These are phyloP conservation scores for Didymella segeticola DNA, from an alignment of 2,329 filamentous ascomycete genomes.

Conservation along the genomic window DNA sequence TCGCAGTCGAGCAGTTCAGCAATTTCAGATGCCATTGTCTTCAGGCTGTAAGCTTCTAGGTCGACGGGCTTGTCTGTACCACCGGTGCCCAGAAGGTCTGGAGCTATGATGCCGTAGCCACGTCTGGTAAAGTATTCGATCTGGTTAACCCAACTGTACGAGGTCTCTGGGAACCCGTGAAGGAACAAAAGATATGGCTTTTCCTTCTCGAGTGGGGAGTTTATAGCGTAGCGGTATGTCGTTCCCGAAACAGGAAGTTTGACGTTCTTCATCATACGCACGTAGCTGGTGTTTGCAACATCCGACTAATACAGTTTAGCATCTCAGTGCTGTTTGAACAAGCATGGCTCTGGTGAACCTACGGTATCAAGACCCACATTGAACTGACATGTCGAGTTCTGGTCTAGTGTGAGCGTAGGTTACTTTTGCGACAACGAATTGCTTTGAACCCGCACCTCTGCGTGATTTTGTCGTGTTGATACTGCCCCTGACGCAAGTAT, in stretches of 20 bases:
- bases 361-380: no score
- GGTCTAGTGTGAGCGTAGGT: no score
- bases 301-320: no score
- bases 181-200: constrained; percentile 54
- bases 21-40: not conserved
- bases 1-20: not conserved
- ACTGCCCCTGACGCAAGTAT: no score
- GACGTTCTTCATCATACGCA: not conserved
- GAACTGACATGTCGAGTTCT: no score
- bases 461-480: no score
- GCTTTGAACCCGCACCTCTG: no score
- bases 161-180: constrained; percentile 70
- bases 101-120: constrained; percentile 68
- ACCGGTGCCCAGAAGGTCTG: constrained; percentile 70
- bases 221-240: constrained; percentile 2
- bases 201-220: not conserved
- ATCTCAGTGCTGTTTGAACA: no score
- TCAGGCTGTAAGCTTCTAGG: constrained; percentile 12
- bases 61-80: constrained; percentile 53
- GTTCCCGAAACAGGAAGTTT: not conserved
- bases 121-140: constrained; percentile 60
- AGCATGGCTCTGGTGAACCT: no score
- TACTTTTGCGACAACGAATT: no score
- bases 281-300: not conserved
- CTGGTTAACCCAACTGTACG: constrained; percentile 69